These are phyloP conservation scores for Cornus controversa DNA, from an alignment of 148 eudicot species.

Conservation along the genomic window DNA sequence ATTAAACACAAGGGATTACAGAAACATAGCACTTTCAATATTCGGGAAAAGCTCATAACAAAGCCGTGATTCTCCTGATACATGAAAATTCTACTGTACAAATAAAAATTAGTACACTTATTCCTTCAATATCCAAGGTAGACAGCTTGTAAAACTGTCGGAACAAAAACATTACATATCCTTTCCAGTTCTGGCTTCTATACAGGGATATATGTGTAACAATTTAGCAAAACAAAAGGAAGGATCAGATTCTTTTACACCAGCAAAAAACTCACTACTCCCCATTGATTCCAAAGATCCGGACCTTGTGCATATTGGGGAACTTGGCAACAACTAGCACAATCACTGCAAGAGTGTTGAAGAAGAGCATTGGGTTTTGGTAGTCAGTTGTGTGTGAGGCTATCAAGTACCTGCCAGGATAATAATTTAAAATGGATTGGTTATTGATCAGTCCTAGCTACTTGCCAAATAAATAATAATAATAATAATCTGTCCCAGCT, in stretches of 20 bases:
- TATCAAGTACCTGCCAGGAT: slow-evolving; percentile 65
- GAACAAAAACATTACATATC: not conserved
- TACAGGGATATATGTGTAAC: slow-evolving; percentile 29
- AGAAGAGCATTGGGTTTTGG: slow-evolving; percentile 84
- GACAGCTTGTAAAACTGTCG: not conserved
- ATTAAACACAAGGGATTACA: not conserved
- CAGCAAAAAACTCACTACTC: slow-evolving; percentile 45
- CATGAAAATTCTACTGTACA: slow-evolving; percentile 14
- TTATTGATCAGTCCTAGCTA: not conserved
- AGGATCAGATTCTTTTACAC: not conserved
- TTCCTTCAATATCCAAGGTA: slow-evolving; percentile 15
- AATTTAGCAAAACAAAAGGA: slow-evolving; percentile 6
- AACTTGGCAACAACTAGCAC: slow-evolving; percentile 87
- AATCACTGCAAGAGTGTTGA: slow-evolving; percentile 77
- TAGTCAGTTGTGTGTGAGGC: slow-evolving; percentile 96
- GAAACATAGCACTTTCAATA: slow-evolving; percentile 3
- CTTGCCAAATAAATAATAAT: no score
- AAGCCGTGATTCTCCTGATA: slow-evolving; percentile 7
- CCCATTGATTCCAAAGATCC: slow-evolving; percentile 91
- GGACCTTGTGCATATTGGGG: slow-evolving; percentile 95
- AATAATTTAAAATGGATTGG: not conserved
- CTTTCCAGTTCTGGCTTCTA: slow-evolving; percentile 25
- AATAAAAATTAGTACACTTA: slow-evolving; percentile 17
- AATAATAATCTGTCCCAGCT: not conserved
- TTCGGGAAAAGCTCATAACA: slow-evolving; percentile 4